Evolutionary conservation across 495 filamentous ascomycete genomes (phyloP).

Genomic region (Penicillium manginii): DNA sequence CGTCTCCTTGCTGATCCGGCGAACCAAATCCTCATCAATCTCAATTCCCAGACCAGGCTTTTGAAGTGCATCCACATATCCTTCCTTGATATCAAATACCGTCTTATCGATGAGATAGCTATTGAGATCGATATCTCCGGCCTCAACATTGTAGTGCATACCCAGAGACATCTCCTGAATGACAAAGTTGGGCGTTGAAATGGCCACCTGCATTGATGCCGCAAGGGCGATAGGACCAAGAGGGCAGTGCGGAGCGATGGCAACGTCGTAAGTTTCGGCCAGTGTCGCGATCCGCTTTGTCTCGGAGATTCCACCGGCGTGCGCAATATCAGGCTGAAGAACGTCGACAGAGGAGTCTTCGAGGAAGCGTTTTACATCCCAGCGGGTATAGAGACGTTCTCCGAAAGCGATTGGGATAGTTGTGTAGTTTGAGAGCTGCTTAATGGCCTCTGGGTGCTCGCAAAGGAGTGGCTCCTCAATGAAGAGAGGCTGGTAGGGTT

Average conservation of each 20-base stretch:
- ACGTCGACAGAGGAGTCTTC: constrained; percentile 73
- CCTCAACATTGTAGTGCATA: constrained; percentile 76
- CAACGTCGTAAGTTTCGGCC: constrained; percentile 80
- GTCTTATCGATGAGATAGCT: constrained; percentile 68
- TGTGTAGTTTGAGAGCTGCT: constrained; percentile 63
- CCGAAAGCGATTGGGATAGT: constrained; percentile 76
- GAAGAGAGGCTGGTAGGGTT: constrained; percentile 74
- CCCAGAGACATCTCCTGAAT: constrained; percentile 85
- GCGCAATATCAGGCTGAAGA: constrained; percentile 76
- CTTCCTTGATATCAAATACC: constrained; percentile 68
- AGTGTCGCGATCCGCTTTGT: constrained; percentile 70
- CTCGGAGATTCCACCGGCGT: constrained; percentile 80
- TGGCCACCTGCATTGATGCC: constrained; percentile 72
- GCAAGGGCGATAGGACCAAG: constrained; percentile 78
- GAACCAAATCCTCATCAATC: constrained; percentile 69
- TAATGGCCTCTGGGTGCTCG: constrained; percentile 73
- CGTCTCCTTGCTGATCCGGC: constrained; percentile 55
- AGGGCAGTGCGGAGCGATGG: constrained; percentile 78
- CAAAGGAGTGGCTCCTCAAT: constrained; percentile 79
- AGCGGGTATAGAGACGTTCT: constrained; percentile 73
- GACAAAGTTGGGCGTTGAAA: constrained; percentile 69
- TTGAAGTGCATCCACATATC: constrained; percentile 64
- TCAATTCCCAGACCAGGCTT: constrained; percentile 77
- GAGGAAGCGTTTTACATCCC: constrained; percentile 77
- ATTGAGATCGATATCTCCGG: constrained; percentile 65